Evolutionary conservation across 345 rosid species (phyloP), one percentile per base, ranked within the genome.

Genomic region (Citrus glauca): DNA sequence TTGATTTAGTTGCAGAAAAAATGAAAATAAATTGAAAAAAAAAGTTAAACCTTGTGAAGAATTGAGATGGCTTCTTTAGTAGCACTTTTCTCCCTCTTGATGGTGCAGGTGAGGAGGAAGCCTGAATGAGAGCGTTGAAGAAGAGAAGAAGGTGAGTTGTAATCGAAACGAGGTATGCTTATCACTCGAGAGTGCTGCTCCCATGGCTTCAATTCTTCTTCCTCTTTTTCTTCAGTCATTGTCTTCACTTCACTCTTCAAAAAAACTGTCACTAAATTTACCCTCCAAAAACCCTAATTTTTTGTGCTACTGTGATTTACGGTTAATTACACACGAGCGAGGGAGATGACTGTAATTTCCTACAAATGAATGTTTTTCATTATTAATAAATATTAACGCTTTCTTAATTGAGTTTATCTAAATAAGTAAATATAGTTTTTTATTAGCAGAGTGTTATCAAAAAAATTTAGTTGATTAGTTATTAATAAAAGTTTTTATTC

Each of bases 21-120:
- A 42, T 42, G 48, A 20, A 64, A 20, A 30, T 2, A 30, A 32
- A 64, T 37, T 37, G 7, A 6, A 33, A 32, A 72, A 8, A 38
- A n/a, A 48, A 33, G 25, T 27, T 55, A 60, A n/a, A 91, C 99
- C 94, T 91, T 91, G 9, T 88, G 88, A 76, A 95, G 94, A 82
- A 93, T 90, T 72, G 90, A 79, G 75, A 95, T 91, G 65, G 87
- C 95, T 82, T 93, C 99, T 81, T 91, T 91, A 4, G 98, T 95
- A 30, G 98, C 98, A 83, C 97, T 93, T 71, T 95, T 93, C 87
- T 92, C 98, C 88, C 98, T 89, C 89, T 88, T 93, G 78, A 93
- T 90, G 37, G 90, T 81, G 86, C 94, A 95, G 69, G 98, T 95
- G 79, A 93, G 76, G 85, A 95, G 94, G 83, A 95, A 95, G 40